Evolutionary conservation across 1,284 basidiomycete genomes (phyloP).

Genomic region (Tausonia pullulans): DNA sequence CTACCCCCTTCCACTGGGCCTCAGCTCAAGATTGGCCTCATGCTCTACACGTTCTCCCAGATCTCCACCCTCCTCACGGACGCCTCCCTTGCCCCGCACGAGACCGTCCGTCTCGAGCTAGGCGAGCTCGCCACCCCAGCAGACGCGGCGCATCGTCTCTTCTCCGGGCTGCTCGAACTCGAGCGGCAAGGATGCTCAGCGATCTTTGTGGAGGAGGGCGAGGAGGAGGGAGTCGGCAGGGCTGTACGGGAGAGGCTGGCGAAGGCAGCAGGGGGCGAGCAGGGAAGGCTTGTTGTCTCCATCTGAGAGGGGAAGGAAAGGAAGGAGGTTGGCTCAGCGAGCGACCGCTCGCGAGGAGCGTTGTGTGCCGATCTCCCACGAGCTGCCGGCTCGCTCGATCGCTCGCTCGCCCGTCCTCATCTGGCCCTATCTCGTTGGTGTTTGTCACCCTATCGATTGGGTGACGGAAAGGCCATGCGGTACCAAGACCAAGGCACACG

Average conservation of each 20-base stretch:
- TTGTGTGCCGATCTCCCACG: not conserved
- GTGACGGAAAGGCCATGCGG: not conserved
- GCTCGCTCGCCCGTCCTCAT: not conserved
- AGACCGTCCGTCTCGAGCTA: conserved; percentile 39
- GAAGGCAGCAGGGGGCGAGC: conserved; percentile 65
- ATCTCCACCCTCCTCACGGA: conserved; percentile 14
- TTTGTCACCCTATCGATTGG: not conserved
- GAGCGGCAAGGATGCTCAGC: conserved; percentile 64
- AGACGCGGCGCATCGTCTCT: conserved; percentile 66
- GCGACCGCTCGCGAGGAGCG: not conserved
- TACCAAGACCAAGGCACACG: not conserved
- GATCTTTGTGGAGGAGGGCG: conserved; percentile 79
- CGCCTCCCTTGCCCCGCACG: not conserved
- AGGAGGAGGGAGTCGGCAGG: conserved; percentile 71
- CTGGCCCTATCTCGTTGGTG: not conserved
- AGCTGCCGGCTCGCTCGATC: not conserved
- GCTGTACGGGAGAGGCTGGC: conserved; percentile 97
- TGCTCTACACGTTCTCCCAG: conserved; percentile 19
- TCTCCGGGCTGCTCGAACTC: conserved; percentile 74
- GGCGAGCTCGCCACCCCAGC: conserved; percentile 53
- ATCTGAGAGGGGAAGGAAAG: not conserved
- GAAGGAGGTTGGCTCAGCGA: too few relatives aligned
- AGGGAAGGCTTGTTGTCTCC: not conserved
- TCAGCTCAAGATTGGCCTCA: conserved; percentile 19
- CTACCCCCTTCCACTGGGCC: not conserved